phyloP scores from a whole-genome alignment of 768 basidiomycete genomes.

The Panaeolus papilionaceus region DNA sequence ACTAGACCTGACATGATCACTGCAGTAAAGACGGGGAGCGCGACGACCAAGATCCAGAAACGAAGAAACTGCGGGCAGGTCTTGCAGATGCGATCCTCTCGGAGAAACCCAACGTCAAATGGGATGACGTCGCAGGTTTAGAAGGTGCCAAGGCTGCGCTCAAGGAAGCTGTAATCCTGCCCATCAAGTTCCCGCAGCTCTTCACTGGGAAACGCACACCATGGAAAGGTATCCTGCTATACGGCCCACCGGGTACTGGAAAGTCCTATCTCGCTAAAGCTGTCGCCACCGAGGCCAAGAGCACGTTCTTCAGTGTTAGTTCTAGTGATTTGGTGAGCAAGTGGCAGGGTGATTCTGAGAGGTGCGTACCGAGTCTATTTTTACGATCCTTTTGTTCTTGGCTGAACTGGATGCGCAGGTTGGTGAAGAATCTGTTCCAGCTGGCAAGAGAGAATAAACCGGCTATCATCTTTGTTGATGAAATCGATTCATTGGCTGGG shows the following conservation, averaged over 20 bases:
- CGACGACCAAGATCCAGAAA: conserved; percentile 88
- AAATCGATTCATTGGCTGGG: conserved; percentile 95
- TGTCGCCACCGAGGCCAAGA: conserved; percentile 98
- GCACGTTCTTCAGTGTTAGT: conserved; percentile 97
- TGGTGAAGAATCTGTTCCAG: conserved; percentile 95
- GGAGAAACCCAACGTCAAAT: conserved; percentile 95
- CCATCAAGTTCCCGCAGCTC: conserved; percentile 98
- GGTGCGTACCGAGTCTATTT: conserved; percentile 54
- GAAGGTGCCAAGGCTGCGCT: conserved; percentile 94
- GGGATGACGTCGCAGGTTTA: conserved; percentile 98
- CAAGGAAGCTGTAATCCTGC: conserved; percentile 99
- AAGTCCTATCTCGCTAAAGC: conserved; percentile 98
- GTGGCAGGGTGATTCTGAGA: conserved; percentile 99
- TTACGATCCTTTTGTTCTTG: not conserved
- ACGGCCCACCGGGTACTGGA: conserved; percentile 97
- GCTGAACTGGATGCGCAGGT: conserved; percentile 46
- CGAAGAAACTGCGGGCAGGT: conserved; percentile 95
- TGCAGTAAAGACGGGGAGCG: conserved; percentile 55
- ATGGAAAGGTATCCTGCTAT: conserved; percentile 94
- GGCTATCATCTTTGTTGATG: conserved; percentile 98
- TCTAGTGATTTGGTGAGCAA: conserved; percentile 97
- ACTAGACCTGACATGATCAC: not conserved
- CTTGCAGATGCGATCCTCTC: conserved; percentile 87
- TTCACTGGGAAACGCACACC: conserved; percentile 99
- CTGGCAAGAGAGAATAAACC: conserved; percentile 97